Evolutionary conservation across 148 eudicot species (phyloP), one percentile per base, ranked within the genome.

Genomic region (Rhododendron vialii): DNA sequence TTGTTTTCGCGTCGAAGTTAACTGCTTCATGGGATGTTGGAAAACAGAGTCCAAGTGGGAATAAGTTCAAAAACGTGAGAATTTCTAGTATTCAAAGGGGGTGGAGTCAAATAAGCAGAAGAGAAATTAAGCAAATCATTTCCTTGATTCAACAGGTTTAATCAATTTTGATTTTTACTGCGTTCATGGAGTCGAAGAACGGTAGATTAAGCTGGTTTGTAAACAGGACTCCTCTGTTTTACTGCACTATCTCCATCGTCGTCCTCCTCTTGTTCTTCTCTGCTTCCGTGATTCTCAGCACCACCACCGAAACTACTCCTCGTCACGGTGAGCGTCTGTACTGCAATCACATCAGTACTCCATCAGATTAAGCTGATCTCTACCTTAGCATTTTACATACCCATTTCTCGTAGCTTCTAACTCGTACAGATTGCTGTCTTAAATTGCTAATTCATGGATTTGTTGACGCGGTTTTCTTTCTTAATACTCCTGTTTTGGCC

Each of bases 181-280:
- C 18, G 61, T 53, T 84, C 50, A 84, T 85, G 87, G 83, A 59
- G 57, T 41, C 48, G 47, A 47, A 61, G 87, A 59, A 30, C 28
- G 4, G 5, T 0, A 77, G 71, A 41, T n/a, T 45, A 43, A 28
- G 36, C 18, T 8, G 80, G 83, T 12, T 84, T 35, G 2, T 65
- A 45, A 78, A 65, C 51, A 84, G 6, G 9, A n/a, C 55, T 4
- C 48, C 82, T 83, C 78, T 83, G 15, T 63, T 77, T 63, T 83
- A 83, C 88, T 67, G 30, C 35, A 10, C 14, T 13, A n/a, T 65
- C 30, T n/a, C 73, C 82, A 17, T 45, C 82, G 45, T 47, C 41
- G 10, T 53, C 82, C 12, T 53, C 82, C 12, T 77, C 78, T 35
- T 87, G 51, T 53, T 67, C 83, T 50, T 51, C 88, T 78, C 86